These are phyloP conservation scores for Kluyveromyces sp. DNA, from an alignment of 1,139 yeast genomes.

Conservation along the genomic window DNA sequence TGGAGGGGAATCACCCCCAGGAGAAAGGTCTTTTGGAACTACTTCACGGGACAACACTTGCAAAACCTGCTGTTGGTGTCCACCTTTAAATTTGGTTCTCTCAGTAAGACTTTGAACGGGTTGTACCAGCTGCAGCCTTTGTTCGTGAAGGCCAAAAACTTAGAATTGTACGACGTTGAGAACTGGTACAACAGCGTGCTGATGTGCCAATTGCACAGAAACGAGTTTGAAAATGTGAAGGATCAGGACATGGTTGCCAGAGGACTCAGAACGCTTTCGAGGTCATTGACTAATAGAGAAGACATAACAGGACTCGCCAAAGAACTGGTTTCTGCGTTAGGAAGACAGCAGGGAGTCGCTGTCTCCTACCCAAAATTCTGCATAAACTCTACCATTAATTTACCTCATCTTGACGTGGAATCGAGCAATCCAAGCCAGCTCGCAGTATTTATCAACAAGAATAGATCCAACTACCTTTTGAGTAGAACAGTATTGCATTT, in stretches of 20 bases:
- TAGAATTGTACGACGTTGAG: constrained; percentile 21
- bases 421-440: constrained; percentile 15
- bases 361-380: constrained; percentile 5
- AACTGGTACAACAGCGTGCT: constrained; percentile 24
- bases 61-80: constrained; percentile 30
- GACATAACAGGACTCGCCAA: constrained; percentile 23
- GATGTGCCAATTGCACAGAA: constrained; percentile 27
- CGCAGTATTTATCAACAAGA: constrained; percentile 13
- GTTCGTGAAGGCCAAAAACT: constrained; percentile 19
- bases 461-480: constrained; percentile 22
- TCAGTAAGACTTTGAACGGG: constrained; percentile 18
- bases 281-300: constrained; percentile 13
- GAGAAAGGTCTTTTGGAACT: constrained; percentile 23
- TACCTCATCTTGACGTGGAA: constrained; percentile 16
- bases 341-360: constrained; percentile 18
- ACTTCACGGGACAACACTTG: constrained; percentile 29
- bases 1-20: constrained; percentile 26
- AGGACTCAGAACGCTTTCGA: constrained; percentile 22
- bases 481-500: constrained; percentile 23
- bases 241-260: constrained; percentile 16
- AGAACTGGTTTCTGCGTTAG: constrained; percentile 16
- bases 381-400: constrained; percentile 1
- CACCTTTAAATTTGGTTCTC: constrained; percentile 22
- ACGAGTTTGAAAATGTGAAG: constrained; percentile 13
- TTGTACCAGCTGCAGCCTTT: constrained; percentile 15